Evolutionary conservation across 2,329 filamentous ascomycete species (phyloP).

Genomic region (Sporothrix curviconia): DNA sequence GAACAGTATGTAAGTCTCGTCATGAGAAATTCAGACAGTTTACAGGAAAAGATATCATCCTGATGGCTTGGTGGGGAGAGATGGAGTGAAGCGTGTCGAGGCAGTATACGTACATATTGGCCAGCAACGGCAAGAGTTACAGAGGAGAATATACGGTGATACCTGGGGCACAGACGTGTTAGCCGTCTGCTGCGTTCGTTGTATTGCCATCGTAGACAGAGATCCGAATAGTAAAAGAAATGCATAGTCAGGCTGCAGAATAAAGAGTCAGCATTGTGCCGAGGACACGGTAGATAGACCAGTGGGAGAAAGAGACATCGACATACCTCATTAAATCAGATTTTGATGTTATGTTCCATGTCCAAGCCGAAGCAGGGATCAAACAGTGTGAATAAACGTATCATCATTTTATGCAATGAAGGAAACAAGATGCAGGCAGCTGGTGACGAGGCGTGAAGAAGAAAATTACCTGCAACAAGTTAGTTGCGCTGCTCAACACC

Average conservation of each 20-base stretch:
- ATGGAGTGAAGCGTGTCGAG: not conserved
- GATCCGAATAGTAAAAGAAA: too few relatives aligned
- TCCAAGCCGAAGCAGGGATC: constrained; percentile 39
- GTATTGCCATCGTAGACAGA: not conserved
- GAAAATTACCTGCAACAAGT: constrained; percentile 29
- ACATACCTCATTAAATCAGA: constrained; percentile 47
- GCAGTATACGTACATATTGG: not conserved
- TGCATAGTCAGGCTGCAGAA: constrained; percentile 21
- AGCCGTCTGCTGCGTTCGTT: not conserved
- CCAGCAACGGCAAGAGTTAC: not conserved
- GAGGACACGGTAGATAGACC: not conserved
- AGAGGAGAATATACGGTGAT: not conserved
- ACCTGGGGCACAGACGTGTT: constrained; percentile 14
- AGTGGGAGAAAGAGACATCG: not conserved
- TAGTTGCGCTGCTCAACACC: constrained; percentile 17
- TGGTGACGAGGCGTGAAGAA: too few relatives aligned
- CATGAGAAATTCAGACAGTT: constrained; percentile 48
- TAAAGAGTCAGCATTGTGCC: constrained; percentile 13
- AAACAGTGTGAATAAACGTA: constrained; percentile 56
- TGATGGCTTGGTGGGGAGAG: constrained; percentile 5
- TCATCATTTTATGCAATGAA: constrained; percentile 39
- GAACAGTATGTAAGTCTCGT: constrained; percentile 37
- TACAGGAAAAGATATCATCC: constrained; percentile 46
- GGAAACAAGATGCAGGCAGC: not conserved
- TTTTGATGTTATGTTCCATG: constrained; percentile 48